Evolutionary conservation across 345 rosid genomes (phyloP).

Genomic region (Cardamine resedifolia): DNA sequence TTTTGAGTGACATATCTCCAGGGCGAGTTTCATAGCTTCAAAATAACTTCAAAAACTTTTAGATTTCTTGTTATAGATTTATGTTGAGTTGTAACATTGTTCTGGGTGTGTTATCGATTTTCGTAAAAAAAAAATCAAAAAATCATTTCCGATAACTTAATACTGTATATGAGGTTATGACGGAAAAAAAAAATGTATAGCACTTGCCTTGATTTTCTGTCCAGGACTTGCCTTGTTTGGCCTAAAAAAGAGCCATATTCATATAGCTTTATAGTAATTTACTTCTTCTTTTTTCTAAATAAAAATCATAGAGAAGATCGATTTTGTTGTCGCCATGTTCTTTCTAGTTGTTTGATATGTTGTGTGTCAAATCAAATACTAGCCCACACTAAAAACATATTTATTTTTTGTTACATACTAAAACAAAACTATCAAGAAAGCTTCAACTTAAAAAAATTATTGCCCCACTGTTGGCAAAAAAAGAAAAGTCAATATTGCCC

Average conservation of each 20-base stretch:
- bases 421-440: neutral
- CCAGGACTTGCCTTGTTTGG: neutral
- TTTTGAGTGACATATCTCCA: too few relatives aligned
- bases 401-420: neutral
- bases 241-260: neutral
- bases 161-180: too few relatives aligned
- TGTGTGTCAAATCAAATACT: neutral
- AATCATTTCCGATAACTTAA: too few relatives aligned
- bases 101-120: too few relatives aligned
- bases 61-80: too few relatives aligned
- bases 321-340: constrained; percentile 28
- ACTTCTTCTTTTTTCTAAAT: too few relatives aligned
- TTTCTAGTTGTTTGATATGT: neutral
- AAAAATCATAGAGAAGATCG: neutral
- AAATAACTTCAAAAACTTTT: too few relatives aligned
- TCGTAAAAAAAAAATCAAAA: too few relatives aligned
- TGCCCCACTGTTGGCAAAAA: neutral
- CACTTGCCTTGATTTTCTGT: constrained; percentile 10
- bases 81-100: too few relatives aligned
- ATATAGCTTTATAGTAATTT: neutral
- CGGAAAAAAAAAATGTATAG: too few relatives aligned
- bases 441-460: constrained; percentile 1
- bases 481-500: neutral
- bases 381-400: neutral
- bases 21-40: too few relatives aligned